Conservation (phyloP, 176 grass and related monocot genomes). For the Juncus effusus region DNA sequence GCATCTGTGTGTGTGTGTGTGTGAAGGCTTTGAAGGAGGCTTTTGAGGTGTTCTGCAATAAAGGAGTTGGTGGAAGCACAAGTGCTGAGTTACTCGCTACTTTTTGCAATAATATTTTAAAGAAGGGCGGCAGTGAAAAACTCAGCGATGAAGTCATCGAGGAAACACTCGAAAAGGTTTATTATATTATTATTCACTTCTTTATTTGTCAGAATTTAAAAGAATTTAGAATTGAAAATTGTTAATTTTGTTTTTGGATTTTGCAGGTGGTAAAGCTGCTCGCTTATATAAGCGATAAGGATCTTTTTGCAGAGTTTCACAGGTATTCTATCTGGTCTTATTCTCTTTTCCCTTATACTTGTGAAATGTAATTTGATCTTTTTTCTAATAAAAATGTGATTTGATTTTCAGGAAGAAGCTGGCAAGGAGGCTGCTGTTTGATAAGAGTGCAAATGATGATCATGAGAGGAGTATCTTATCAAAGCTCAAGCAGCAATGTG, state of each 20-base stretch:
- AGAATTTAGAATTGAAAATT: not conserved
- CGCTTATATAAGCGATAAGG: conserved; percentile 89
- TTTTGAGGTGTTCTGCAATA: conserved; percentile 98
- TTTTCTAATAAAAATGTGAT: not conserved
- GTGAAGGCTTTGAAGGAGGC: conserved; percentile 87
- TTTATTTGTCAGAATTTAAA: conserved; percentile 16
- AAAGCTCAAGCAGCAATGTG: conserved; percentile 94
- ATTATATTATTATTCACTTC: not conserved
- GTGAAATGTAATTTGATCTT: too few species aligned
- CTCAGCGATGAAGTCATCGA: conserved; percentile 98
- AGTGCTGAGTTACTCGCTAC: conserved; percentile 89
- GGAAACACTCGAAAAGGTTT: conserved; percentile 95
- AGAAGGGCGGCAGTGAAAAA: conserved; percentile 95
- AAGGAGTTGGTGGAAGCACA: conserved; percentile 80
- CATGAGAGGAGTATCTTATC: conserved; percentile 97
- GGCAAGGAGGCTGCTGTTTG: conserved; percentile 90
- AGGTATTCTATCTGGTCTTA: conserved; percentile 39
- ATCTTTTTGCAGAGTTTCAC: conserved; percentile 91
- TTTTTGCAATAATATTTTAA: conserved; percentile 94
- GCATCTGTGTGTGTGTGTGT: conserved; percentile 8
- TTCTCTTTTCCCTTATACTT: not conserved
- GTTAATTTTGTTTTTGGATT: not conserved
- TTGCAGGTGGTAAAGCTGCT: conserved; percentile 85
- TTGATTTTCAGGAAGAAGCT: conserved; percentile 80
- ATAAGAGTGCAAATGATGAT: conserved; percentile 97